A percentile compares a stretch with the other conserved stretches of the same genome.
These are phyloP conservation scores for Cystofilobasidium bisporidii DNA, from an alignment of 768 basidiomycete genomes.

Conservation along the genomic window DNA sequence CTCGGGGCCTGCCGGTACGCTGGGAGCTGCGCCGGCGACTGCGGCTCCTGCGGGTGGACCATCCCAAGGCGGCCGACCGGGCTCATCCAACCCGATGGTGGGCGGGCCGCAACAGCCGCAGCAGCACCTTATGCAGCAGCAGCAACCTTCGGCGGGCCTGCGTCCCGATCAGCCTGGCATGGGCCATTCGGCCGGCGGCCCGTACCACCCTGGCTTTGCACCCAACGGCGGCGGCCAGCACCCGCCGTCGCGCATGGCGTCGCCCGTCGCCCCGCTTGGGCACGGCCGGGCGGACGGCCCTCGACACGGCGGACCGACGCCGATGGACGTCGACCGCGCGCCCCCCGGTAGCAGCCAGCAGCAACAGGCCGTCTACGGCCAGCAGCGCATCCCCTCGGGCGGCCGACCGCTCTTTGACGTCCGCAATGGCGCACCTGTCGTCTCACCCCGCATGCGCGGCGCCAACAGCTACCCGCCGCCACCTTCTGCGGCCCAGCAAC, in stretches of 20 bases:
- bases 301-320: background rate
- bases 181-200: background rate
- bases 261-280: background rate
- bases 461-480: conserved; percentile 1
- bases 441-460: conserved; percentile 14
- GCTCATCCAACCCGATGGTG: conserved; percentile 9
- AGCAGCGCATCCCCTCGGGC: background rate
- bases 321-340: conserved; percentile 23
- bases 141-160: background rate
- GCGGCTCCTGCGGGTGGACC: background rate
- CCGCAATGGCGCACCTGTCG: conserved; percentile 6
- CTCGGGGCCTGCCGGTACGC: conserved; percentile 26
- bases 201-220: background rate
- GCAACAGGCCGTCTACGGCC: background rate
- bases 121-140: background rate
- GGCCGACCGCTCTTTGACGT: conserved; percentile 24
- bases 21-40: too few species aligned
- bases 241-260: background rate
- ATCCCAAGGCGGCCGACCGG: background rate
- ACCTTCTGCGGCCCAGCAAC: background rate
- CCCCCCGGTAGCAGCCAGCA: background rate
- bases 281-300: background rate
- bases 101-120: background rate
- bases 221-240: background rate
- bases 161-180: conserved; percentile 9